These are phyloP conservation scores for Prunus dulcis DNA, from an alignment of 306 rosid species.

Conservation along the genomic window DNA sequence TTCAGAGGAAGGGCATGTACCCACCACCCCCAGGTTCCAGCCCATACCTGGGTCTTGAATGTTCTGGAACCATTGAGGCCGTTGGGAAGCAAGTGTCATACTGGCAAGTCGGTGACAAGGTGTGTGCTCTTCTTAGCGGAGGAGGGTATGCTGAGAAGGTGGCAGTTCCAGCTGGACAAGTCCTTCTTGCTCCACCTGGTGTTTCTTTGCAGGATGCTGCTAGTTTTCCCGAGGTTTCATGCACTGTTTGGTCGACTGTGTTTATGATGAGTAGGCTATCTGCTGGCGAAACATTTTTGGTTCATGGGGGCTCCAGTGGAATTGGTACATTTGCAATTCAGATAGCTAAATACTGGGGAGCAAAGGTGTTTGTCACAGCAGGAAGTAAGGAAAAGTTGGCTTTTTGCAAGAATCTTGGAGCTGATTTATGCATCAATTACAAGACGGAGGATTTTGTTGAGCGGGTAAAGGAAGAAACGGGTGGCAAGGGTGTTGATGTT, in stretches of 20 bases:
- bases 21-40: conserved; percentile 80
- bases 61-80: conserved; percentile 68
- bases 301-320: conserved; percentile 95
- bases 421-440: conserved; percentile 84
- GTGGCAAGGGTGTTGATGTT: conserved; percentile 92
- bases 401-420: conserved; percentile 75
- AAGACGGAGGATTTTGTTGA: conserved; percentile 82
- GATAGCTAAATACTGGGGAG: conserved; percentile 38
- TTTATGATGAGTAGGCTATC: conserved; percentile 73
- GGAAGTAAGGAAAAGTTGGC: conserved; percentile 79
- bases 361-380: conserved; percentile 74
- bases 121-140: conserved; percentile 41
- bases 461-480: conserved; percentile 84
- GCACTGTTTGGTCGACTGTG: conserved; percentile 89
- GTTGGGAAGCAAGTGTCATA: conserved; percentile 55
- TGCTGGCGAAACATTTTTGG: conserved; percentile 50
- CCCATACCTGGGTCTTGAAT: conserved; percentile 71
- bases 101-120: conserved; percentile 86
- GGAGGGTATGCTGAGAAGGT: conserved; percentile 49
- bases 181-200: conserved; percentile 64
- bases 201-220: conserved; percentile 77
- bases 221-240: conserved; percentile 76
- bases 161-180: conserved; percentile 75
- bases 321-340: conserved; percentile 60
- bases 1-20: conserved; percentile 64